Conservation (phyloP, 129 eudicot genomes). For the Flaveria trinervia region DNA sequence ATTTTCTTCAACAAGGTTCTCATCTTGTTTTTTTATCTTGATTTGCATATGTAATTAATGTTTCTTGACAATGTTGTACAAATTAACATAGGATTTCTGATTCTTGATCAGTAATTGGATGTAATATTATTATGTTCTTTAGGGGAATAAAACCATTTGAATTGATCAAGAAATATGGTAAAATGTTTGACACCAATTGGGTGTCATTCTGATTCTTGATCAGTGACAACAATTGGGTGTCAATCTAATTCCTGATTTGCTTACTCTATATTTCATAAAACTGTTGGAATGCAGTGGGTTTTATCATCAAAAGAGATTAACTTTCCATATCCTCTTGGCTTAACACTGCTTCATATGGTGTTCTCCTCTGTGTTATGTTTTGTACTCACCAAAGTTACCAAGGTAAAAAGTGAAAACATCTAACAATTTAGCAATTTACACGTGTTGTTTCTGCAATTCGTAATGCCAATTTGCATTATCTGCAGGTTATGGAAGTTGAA, state of each 20-base stretch:
- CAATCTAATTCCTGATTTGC: no score
- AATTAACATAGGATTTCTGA: no score
- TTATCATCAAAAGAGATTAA: constrained; percentile 91
- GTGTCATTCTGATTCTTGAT: no score
- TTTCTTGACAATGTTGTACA: no score
- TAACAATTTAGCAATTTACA: not conserved
- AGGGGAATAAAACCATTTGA: not conserved
- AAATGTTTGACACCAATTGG: not conserved
- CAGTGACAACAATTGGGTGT: no score
- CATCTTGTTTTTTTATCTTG: not conserved
- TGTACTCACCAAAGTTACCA: constrained; percentile 67
- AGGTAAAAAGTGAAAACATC: constrained; percentile 41
- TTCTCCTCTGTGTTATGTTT: constrained; percentile 91
- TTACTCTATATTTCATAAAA: not conserved
- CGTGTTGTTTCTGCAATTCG: constrained; percentile 12
- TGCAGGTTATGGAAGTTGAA: constrained; percentile 65
- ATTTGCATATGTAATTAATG: not conserved
- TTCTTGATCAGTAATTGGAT: no score
- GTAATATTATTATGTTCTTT: not conserved
- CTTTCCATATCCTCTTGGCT: constrained; percentile 91
- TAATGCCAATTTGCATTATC: constrained; percentile 13
- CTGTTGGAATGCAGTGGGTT: constrained; percentile 77
- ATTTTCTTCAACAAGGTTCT: constrained; percentile 87
- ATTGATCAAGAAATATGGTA: constrained; percentile 4
- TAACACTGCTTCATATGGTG: constrained; percentile 93